Base-by-base conservation (phyloP, 2,329 filamentous ascomycete genomes). In the Graphilbum sp. region DNA sequence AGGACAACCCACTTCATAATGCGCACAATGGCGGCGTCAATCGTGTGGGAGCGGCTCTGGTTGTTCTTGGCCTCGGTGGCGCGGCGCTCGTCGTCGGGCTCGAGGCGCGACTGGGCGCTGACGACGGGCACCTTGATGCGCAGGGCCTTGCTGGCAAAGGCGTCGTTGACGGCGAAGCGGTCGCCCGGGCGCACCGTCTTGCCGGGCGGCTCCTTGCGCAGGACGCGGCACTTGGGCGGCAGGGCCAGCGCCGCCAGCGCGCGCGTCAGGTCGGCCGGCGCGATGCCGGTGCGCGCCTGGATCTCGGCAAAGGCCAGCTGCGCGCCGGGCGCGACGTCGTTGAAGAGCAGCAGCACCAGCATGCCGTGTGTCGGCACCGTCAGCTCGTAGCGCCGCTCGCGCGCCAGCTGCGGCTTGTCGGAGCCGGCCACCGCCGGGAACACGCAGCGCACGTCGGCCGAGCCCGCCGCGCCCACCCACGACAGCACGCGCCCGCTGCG, bases 351-450 rank as follows among this genome's bases (percentile, higher is more conserved):
- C 17, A 98, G 59, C 19, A 96, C 76, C 17, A 95, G 63, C 83
- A 96, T 94, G 49, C 78, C 85, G 54, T 90, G 90, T 0, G 90
- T 96, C 2, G 86, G 80, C 17, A 93, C 86, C 43, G 86, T 94
- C 39, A 98, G 64, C 50, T 98, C 90, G 52, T 96, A 88, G 27
- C 79, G 76, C 25, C 80, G 69, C 45, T 81, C 77, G 41, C 69
- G 73, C 41, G 69, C 66, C 18, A 78, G 54, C 0, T 62, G 56
- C 0, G 69, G 65, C 3, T 76, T 72, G 12, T 75, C 71, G 50
- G 86, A 86, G 25, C 80, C 79, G 30, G 74, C 69, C 1, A 82
- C 64, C 50, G 74, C 70, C 25, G 79, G 77, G 58, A 98, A 78
- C 30, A 75, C 63, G 44, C 84, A 90, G 41, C 79, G 78, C 48